phyloP scores from a whole-genome alignment of 2,329 filamentous ascomycete species.

The Metarhizium brunneum region DNA sequence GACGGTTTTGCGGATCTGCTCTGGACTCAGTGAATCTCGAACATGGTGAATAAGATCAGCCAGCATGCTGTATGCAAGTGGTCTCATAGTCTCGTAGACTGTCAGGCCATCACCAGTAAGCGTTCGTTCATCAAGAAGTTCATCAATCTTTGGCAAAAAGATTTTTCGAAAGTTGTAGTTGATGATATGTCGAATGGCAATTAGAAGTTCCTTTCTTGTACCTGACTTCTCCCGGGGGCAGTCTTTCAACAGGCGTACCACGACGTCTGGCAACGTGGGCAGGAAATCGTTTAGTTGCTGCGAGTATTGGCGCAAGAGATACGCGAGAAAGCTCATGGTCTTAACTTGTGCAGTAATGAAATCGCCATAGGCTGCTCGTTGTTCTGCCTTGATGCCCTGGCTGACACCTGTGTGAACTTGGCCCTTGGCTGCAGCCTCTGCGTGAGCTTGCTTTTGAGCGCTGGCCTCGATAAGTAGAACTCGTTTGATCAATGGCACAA shows the following conservation, averaged over 20 bases:
- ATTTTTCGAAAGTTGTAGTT: slow-evolving; percentile 98
- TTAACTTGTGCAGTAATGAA: slow-evolving; percentile 98
- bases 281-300: slow-evolving; percentile 84
- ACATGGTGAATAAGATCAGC: slow-evolving; percentile 97
- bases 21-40: slow-evolving; percentile 74
- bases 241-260: slow-evolving; percentile 84
- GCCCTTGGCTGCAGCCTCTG: slow-evolving; percentile 68
- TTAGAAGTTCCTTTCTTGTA: slow-evolving; percentile 86
- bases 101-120: slow-evolving; percentile 93
- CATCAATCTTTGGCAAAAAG: slow-evolving; percentile 89
- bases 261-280: slow-evolving; percentile 73
- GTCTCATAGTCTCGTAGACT: slow-evolving; percentile 92
- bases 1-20: slow-evolving; percentile 91
- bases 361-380: slow-evolving; percentile 88
- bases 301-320: slow-evolving; percentile 79
- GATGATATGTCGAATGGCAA: slow-evolving; percentile 96
- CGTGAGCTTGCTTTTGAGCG: slow-evolving; percentile 86
- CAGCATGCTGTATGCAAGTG: slow-evolving; percentile 95
- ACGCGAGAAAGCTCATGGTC: slow-evolving; percentile 97
- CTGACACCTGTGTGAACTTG: slow-evolving; percentile 89
- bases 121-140: slow-evolving; percentile 86
- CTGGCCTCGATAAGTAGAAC: slow-evolving; percentile 83
- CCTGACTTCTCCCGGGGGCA: slow-evolving; percentile 91
- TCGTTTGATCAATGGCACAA: slow-evolving; percentile 88
- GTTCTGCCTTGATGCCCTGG: slow-evolving; percentile 68